Conservation (phyloP, 2,329 filamentous ascomycete species). For the Chalara sp. region DNA sequence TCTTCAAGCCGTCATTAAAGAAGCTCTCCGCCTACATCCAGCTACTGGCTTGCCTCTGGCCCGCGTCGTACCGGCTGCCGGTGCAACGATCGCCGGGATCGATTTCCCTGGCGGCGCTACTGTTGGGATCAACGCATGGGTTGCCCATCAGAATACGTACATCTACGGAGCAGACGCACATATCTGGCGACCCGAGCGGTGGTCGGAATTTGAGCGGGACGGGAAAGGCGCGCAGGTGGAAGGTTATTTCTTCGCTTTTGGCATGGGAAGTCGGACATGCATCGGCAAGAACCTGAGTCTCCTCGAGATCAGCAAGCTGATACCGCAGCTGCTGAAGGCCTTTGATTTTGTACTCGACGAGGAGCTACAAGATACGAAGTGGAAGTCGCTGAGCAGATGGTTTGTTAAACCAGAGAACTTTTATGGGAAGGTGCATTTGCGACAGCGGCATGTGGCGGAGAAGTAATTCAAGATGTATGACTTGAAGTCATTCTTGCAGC, state of each 20-base stretch:
- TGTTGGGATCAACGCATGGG: slow-evolving; percentile 26
- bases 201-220: slow-evolving; percentile 34
- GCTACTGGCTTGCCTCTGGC: slow-evolving; percentile 42
- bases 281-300: slow-evolving; percentile 37
- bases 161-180: slow-evolving; percentile 43
- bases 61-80: slow-evolving; percentile 39
- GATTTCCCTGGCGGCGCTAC: slow-evolving; percentile 34
- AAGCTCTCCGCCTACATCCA: slow-evolving; percentile 44
- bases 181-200: slow-evolving; percentile 42
- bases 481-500: too few species aligned
- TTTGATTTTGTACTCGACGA: slow-evolving; percentile 23
- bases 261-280: slow-evolving; percentile 35
- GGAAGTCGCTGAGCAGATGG: slow-evolving; percentile 19
- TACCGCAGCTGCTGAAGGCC: slow-evolving; percentile 29
- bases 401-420: slow-evolving; percentile 25
- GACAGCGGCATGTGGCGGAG: background rate
- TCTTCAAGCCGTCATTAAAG: slow-evolving; percentile 43
- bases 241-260: slow-evolving; percentile 33
- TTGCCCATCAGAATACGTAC: slow-evolving; percentile 32
- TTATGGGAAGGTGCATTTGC: slow-evolving; percentile 11
- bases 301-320: slow-evolving; percentile 36
- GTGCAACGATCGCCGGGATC: slow-evolving; percentile 34
- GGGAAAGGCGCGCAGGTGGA: slow-evolving; percentile 42
- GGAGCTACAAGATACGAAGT: slow-evolving; percentile 6
- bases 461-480: too few species aligned